Percentiles rank a stretch among this genome's conserved stretches.
These are phyloP conservation scores for Hyphochytrium catenoides DNA, from an alignment of 352 stramenopile species.

Conservation along the genomic window DNA sequence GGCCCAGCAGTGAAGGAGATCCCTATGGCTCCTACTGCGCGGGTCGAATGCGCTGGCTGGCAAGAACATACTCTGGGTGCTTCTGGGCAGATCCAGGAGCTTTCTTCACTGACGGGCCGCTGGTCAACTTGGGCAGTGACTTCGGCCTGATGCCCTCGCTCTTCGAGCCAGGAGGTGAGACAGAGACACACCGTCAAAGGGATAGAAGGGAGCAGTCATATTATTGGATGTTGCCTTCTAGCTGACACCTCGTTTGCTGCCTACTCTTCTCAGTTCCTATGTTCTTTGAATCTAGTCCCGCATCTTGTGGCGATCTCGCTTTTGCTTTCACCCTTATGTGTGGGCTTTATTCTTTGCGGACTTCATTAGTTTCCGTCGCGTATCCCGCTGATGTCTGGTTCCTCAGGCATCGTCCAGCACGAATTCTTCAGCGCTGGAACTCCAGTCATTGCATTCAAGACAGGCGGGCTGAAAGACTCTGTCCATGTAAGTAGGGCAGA, in stretches of 20 bases:
- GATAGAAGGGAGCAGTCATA: no score
- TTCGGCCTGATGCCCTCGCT: constrained; percentile 14
- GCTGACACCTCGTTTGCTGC: no score
- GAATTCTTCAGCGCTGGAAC: constrained; percentile 14
- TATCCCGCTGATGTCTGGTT: no score
- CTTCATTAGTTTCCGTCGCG: no score
- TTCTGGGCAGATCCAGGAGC: constrained; percentile 13
- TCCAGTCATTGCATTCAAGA: constrained; percentile 13
- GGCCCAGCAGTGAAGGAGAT: constrained; percentile 10
- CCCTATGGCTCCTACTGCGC: constrained; percentile 11
- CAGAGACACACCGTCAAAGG: no score
- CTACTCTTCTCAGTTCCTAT: no score
- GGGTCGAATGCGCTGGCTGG: constrained; percentile 8
- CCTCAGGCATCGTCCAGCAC: constrained; percentile 14
- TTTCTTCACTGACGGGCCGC: constrained; percentile 13
- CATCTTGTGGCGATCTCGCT: no score
- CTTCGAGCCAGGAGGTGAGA: constrained; percentile 13
- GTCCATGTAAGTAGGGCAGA: no score
- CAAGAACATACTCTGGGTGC: constrained; percentile 7
- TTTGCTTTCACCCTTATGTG: no score
- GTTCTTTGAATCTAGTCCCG: no score
- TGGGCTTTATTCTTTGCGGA: no score
- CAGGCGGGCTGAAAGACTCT: constrained; percentile 11
- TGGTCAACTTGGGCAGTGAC: constrained; percentile 12
- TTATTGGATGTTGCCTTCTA: no score